Evolutionary conservation across 768 basidiomycete genomes (phyloP), one percentile per base, ranked within the genome.

Genomic region (Serendipita vermifera): DNA sequence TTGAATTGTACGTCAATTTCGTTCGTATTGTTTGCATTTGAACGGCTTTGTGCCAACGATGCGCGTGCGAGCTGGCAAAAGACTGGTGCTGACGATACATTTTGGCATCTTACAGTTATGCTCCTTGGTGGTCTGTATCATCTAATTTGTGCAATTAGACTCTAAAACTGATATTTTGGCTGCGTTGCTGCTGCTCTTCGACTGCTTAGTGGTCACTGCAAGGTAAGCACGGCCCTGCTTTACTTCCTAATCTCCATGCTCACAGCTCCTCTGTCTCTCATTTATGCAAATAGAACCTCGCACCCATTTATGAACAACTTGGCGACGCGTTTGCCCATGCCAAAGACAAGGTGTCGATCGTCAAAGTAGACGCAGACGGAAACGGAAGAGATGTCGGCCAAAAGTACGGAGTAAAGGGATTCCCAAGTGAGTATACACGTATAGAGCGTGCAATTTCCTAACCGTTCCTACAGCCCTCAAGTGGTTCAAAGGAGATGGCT

Each of bases 291-390:
- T 63, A 90, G 88, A 89, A 78, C 71, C 84, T 94, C 58, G 92
- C 89, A 0, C 92, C 93, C 2, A 69, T 72, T 0, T 97, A 88
- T 61, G 92, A 94, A 66, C 76, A 93, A 66, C 79, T 97, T 26
- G 92, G 83, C 27, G 86, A 94, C 63, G 85, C 85, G n/a, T 97
- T 81, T 65, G 70, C 77, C 3, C 77, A 83, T 55, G 79, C 76
- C 54, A 84, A 84, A 60, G 82, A 89, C 64, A 88, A 87, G 65
- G 85, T 97, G 20, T 63, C 88, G 53, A 78, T 97, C 62, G 92
- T 90, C 55, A 94, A 94, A 65, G 83, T 93, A 9, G 91, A 97
- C 61, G 91, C 91, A 1, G 92, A 97, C 64, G 89, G 90, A 51
- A 83, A 66, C 38, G 92, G 91, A 51, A 83, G 81, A 62, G 74